phyloP scores from a whole-genome alignment of 2,329 filamentous ascomycete genomes.

The Fusarium cyanostomum region DNA sequence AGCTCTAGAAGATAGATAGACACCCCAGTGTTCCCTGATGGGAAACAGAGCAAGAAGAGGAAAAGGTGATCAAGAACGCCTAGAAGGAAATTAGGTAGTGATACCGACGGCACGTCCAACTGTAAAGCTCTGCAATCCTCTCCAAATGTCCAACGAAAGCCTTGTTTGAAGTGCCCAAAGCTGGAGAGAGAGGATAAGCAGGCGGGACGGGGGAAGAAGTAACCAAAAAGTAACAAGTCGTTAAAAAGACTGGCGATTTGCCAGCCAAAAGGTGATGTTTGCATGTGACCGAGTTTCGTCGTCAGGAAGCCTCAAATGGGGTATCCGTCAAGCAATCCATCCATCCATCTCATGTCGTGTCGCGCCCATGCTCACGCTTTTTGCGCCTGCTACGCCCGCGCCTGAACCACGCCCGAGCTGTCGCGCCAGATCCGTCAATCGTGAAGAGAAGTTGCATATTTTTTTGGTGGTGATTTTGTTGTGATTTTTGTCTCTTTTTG shows the following conservation, averaged over 20 bases:
- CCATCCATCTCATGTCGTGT: constrained; percentile 37
- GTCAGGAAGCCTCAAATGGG: constrained; percentile 27
- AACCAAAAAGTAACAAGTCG: constrained; percentile 32
- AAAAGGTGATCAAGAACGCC: constrained; percentile 23
- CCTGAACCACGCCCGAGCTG: constrained; percentile 23
- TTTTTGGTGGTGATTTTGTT: constrained; percentile 20
- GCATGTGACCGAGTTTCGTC: constrained; percentile 25
- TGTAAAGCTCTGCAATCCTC: constrained; percentile 21
- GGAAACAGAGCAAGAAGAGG: constrained; percentile 17
- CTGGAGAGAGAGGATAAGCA: constrained; percentile 7
- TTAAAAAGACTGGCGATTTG: constrained; percentile 18
- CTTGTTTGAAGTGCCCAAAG: neutral
- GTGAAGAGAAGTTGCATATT: constrained; percentile 30
- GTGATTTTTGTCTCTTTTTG: constrained; percentile 25
- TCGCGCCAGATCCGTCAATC: constrained; percentile 40
- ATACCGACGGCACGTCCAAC: constrained; percentile 34
- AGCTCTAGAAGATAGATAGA: constrained; percentile 39
- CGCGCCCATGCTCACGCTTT: constrained; percentile 31
- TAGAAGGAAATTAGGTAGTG: constrained; percentile 35
- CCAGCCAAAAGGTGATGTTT: constrained; percentile 17
- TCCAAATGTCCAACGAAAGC: constrained; percentile 4
- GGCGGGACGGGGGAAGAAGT: constrained; percentile 18
- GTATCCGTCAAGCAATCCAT: constrained; percentile 38
- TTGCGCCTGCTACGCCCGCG: constrained; percentile 33
- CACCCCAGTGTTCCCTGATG: constrained; percentile 5